Base-by-base conservation (phyloP, 2,329 filamentous ascomycete genomes). In the Fusarium miscanthi region DNA sequence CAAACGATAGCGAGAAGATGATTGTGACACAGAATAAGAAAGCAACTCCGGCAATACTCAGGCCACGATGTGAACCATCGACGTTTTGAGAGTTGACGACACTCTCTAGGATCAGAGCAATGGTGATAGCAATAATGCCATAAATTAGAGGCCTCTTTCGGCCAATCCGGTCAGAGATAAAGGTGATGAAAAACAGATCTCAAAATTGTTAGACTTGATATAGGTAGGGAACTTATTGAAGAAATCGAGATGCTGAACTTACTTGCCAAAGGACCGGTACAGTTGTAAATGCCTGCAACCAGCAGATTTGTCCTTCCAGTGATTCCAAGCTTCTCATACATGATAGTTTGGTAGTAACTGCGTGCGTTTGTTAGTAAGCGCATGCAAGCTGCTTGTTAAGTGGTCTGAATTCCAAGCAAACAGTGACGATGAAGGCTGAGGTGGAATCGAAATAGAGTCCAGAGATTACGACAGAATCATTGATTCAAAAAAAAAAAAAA, bases 71-170 rank as follows among this genome's bases (percentile, higher is more conserved):
- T 14, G 58, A 43, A 3, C 74, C 75, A 31, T 83, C 80, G 2
- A 78, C 73, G 70, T 88, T 87, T 66, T 86, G 84, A 17, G 85
- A 85, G 72, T 87, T 89, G 61, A 90, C 81, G 6, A 82, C 84
- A 2, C 85, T 87, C 77, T 90, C 88, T 72, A 87, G 87, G 71
- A 90, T 84, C 1, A 91, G 80, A 0, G 87, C 88, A 48, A 90
- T 80, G 14, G 85, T 86, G 48, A 91, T 90, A 16, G 82, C 88
- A 5, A 87, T 78, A 46, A 87, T 88, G 46, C 91, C 91, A 71
- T 91, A 87, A 30, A 93, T 81, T 87, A 93, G 91, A 60, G 92
- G 85, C 71, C 86, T 85, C 14, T 91, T 85, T 46, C 91, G 88
- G 13, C 90, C 90, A 12, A 90, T 86, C 12, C 86, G 85, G 78